These are phyloP conservation scores for Yamadazyma sp. DNA, from an alignment of 1,139 yeast species.

Conservation along the genomic window DNA sequence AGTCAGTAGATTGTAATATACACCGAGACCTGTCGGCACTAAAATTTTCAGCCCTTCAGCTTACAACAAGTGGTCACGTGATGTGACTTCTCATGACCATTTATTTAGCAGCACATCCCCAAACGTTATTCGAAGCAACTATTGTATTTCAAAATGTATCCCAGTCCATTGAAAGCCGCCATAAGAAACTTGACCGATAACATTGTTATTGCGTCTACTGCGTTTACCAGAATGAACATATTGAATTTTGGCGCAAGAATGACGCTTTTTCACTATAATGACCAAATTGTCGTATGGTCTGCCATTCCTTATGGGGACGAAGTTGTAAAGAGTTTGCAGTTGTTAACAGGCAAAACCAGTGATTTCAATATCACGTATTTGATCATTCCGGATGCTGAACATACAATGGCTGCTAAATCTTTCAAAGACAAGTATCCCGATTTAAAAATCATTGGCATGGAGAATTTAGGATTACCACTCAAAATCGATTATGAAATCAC, in stretches of 20 bases:
- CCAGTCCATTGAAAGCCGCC: constrained; percentile 35
- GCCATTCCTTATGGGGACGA: constrained; percentile 59
- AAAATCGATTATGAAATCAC: constrained; percentile 37
- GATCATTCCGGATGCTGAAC: constrained; percentile 54
- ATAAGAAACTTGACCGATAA: constrained; percentile 46
- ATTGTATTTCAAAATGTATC: constrained; percentile 28
- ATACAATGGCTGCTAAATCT: constrained; percentile 54
- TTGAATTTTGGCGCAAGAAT: constrained; percentile 62
- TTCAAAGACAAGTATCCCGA: constrained; percentile 50
- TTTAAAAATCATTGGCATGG: constrained; percentile 52
- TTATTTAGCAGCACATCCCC: too few relatives aligned
- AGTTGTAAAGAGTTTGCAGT: constrained; percentile 38
- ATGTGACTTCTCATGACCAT: too few relatives aligned
- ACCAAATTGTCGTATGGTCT: constrained; percentile 52
- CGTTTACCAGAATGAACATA: constrained; percentile 40
- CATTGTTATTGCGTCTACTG: constrained; percentile 50
- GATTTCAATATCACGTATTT: constrained; percentile 38
- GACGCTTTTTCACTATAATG: constrained; percentile 45
- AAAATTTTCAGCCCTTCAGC: neutral
- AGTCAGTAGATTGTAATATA: too few relatives aligned
- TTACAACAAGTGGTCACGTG: neutral
- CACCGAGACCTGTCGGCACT: too few relatives aligned
- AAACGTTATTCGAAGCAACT: too few relatives aligned
- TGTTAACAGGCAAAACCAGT: constrained; percentile 33
- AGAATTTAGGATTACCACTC: constrained; percentile 28